phyloP scores from a whole-genome alignment of 257 asterid species.

The Buddleja alternifolia region DNA sequence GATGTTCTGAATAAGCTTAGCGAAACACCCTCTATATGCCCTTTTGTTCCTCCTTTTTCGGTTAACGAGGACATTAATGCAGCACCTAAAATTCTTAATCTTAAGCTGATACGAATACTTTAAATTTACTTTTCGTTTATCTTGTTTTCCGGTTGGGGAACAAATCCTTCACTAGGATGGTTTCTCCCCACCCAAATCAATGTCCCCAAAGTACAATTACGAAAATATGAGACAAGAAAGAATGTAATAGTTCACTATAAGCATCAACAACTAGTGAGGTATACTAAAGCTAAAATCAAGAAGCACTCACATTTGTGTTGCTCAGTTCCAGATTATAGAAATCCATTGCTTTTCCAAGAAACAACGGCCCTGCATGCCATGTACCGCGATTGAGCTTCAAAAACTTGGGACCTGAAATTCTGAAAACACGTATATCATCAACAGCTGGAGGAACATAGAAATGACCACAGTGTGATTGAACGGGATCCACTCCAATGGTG shows the following conservation, averaged over 20 bases:
- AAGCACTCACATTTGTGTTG: slow-evolving; percentile 73
- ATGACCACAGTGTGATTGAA: slow-evolving; percentile 69
- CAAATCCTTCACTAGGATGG: too few species aligned
- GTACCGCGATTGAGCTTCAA: slow-evolving; percentile 75
- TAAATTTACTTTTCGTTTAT: too few species aligned
- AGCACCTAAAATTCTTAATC: too few species aligned
- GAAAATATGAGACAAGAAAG: too few species aligned
- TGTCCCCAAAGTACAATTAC: too few species aligned
- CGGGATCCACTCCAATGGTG: slow-evolving; percentile 25
- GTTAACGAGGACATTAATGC: too few species aligned
- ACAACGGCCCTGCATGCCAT: slow-evolving; percentile 98
- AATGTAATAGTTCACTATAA: background rate
- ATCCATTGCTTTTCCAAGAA: slow-evolving; percentile 60
- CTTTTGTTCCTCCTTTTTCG: too few species aligned
- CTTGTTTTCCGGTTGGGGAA: too few species aligned
- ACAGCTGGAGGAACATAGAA: slow-evolving; percentile 68
- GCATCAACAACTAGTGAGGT: background rate
- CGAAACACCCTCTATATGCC: too few species aligned
- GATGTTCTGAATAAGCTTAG: too few species aligned
- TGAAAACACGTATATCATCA: slow-evolving; percentile 70
- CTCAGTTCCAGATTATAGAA: slow-evolving; percentile 85
- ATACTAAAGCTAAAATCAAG: background rate
- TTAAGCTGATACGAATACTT: too few species aligned
- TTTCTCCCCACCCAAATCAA: too few species aligned
- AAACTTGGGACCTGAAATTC: slow-evolving; percentile 83